phyloP scores from a whole-genome alignment of 495 filamentous ascomycete species.

The Aspergillus carlsbadensis region DNA sequence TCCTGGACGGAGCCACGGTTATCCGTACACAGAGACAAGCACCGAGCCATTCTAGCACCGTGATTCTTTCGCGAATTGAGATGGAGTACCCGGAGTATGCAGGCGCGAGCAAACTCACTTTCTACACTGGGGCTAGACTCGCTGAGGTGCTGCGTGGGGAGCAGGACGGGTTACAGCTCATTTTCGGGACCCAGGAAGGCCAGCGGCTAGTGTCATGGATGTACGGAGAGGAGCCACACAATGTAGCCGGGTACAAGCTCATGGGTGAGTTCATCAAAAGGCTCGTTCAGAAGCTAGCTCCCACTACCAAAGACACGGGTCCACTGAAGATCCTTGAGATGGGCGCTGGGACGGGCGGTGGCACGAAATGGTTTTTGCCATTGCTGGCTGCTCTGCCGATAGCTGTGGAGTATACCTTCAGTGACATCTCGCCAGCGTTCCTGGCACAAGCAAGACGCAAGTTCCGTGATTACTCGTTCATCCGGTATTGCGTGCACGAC shows the following conservation, averaged over 20 bases:
- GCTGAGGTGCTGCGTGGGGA: constrained; percentile 43
- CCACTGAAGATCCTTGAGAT: constrained; percentile 44
- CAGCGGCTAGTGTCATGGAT: constrained; percentile 43
- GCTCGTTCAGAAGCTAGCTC: constrained; percentile 25
- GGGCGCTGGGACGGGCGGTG: constrained; percentile 47
- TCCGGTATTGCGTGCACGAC: constrained; percentile 43
- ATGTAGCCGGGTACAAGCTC: constrained; percentile 36
- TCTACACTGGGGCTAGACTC: constrained; percentile 41
- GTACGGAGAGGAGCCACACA: constrained; percentile 45
- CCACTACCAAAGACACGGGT: constrained; percentile 5
- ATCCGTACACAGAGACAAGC: constrained; percentile 38
- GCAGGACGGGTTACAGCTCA: constrained; percentile 45
- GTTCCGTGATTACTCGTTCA: constrained; percentile 42
- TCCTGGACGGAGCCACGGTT: constrained; percentile 28
- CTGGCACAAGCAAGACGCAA: constrained; percentile 38
- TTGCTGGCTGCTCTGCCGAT: constrained; percentile 33
- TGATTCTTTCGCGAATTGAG: constrained; percentile 37
- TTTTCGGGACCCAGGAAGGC: constrained; percentile 48
- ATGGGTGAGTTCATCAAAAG: constrained; percentile 44
- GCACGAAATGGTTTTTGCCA: constrained; percentile 37
- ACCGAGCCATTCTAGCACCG: constrained; percentile 33
- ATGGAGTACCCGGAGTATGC: constrained; percentile 35
- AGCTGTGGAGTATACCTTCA: constrained; percentile 50
- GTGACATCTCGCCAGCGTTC: constrained; percentile 45
- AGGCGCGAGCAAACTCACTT: constrained; percentile 39